phyloP scores from a whole-genome alignment of 805 yeast species.

The Saccharomycopsis guyanensis region DNA sequence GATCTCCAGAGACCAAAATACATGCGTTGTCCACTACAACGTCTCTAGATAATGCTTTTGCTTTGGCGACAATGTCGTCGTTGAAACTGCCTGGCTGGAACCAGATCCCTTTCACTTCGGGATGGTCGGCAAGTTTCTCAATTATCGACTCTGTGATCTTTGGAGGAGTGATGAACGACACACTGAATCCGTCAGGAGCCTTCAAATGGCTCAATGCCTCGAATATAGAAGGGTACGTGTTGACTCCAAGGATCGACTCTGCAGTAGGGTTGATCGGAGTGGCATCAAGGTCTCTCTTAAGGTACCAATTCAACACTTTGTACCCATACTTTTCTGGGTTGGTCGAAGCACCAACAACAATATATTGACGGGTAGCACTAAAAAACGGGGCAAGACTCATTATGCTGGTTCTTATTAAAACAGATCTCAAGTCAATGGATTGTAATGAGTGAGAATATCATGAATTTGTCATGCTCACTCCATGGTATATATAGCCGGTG shows the following conservation, averaged over 20 bases:
- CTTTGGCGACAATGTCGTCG: slow-evolving; percentile 37
- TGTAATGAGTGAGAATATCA: too few species aligned
- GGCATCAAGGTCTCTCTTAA: slow-evolving; percentile 46
- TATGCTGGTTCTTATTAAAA: too few species aligned
- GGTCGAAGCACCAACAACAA: slow-evolving; percentile 67
- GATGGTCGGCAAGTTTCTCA: slow-evolving; percentile 27
- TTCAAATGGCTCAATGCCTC: slow-evolving; percentile 25
- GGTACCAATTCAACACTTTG: slow-evolving; percentile 65
- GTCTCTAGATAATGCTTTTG: slow-evolving; percentile 29
- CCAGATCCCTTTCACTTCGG: slow-evolving; percentile 55
- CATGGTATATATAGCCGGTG: too few species aligned
- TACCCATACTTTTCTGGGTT: slow-evolving; percentile 60
- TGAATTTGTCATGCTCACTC: too few species aligned
- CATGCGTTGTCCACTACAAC: slow-evolving; percentile 52
- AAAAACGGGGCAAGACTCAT: slow-evolving; percentile 32
- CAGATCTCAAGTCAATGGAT: too few species aligned
- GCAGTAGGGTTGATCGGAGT: slow-evolving; percentile 59
- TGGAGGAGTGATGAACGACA: slow-evolving; percentile 76
- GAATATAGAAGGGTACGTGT: slow-evolving; percentile 30
- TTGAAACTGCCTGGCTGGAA: slow-evolving; percentile 79
- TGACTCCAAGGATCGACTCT: slow-evolving; percentile 37
- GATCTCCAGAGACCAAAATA: slow-evolving; percentile 62
- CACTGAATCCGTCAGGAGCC: slow-evolving; percentile 39
- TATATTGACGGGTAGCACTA: slow-evolving; percentile 44
- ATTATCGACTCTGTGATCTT: slow-evolving; percentile 41